Conservation (phyloP, 2,329 filamentous ascomycete species). For the Canariomyces notabilis region DNA sequence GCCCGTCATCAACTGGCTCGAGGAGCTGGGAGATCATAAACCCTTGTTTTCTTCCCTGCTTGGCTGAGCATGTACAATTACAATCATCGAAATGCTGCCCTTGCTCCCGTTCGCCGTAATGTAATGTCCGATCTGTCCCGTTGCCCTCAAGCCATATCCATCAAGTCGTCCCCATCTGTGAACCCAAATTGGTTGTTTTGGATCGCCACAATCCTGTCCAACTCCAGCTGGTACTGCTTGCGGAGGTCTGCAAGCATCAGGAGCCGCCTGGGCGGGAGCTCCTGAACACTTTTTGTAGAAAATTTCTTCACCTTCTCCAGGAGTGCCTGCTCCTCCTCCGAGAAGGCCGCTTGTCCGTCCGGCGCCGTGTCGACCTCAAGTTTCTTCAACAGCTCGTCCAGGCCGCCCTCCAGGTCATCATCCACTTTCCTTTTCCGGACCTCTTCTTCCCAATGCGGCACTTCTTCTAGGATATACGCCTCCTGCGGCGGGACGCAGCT, state of each 20-base stretch:
- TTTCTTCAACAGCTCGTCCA: conserved; percentile 20
- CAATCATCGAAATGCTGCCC: conserved; percentile 6
- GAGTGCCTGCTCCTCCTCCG: conserved; percentile 21
- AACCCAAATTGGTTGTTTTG: conserved; percentile 88
- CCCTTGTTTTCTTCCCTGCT: background rate
- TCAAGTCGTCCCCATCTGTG: conserved; percentile 46
- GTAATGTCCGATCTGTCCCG: background rate
- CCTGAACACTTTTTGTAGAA: conserved; percentile 21
- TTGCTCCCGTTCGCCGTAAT: background rate
- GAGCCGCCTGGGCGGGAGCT: conserved; percentile 59
- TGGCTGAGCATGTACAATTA: too few species aligned
- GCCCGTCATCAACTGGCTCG: too few species aligned
- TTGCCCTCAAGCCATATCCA: conserved; percentile 43
- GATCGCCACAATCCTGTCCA: conserved; percentile 84
- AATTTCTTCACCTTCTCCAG: conserved; percentile 25
- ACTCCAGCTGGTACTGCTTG: conserved; percentile 81
- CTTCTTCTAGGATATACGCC: conserved; percentile 67
- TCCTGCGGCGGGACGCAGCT: conserved; percentile 77
- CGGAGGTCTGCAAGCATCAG: conserved; percentile 82
- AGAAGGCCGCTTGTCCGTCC: conserved; percentile 8
- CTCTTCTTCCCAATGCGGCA: conserved; percentile 30
- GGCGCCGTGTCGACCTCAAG: conserved; percentile 15
- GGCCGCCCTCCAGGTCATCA: conserved; percentile 19
- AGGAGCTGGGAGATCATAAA: background rate
- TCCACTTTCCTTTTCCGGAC: conserved; percentile 6